Evolutionary conservation across 192 early-diverging fungal genomes (phyloP).

Genomic region (Backusella mclennaniae): DNA sequence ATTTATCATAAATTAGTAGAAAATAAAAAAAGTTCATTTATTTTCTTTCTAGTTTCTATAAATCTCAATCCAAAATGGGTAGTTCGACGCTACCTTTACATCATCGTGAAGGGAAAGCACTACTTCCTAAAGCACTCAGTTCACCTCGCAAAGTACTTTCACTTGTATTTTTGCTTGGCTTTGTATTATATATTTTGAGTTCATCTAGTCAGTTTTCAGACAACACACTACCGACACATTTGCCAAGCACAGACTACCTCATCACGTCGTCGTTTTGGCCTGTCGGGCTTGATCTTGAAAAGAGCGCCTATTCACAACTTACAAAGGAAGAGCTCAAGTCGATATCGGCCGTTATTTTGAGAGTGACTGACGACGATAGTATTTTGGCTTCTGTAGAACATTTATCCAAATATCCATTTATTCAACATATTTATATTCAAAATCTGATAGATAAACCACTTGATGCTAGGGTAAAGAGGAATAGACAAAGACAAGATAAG

Average conservation of each 20-base stretch:
- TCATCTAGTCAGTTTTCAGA: not conserved
- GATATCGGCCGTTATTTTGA: conserved; percentile 50
- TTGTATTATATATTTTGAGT: not conserved
- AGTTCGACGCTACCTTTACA: not conserved
- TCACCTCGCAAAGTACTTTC: not conserved
- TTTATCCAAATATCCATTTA: conserved; percentile 50
- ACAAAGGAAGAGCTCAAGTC: conserved; percentile 25
- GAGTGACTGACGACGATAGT: conserved; percentile 22
- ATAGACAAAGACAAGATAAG: too few species aligned
- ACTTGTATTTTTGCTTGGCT: not conserved
- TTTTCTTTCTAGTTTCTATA: not conserved
- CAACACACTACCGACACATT: not conserved
- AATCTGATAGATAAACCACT: conserved; percentile 36
- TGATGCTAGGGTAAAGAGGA: not conserved
- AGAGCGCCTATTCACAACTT: conserved; percentile 6
- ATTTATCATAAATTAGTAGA: not conserved
- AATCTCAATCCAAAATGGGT: not conserved
- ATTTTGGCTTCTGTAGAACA: conserved; percentile 44
- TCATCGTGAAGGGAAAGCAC: not conserved
- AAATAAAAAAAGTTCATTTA: not conserved
- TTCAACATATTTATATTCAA: conserved; percentile 54
- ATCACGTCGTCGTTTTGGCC: conserved; percentile 6
- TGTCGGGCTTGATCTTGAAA: not conserved
- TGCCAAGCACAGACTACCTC: not conserved
- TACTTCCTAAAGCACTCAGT: not conserved